A percentile compares a stretch with the other conserved stretches of the same genome.
These are phyloP conservation scores for Plasmodium coatneyi DNA, from an alignment of 169 alveolate genomes.

Conservation along the genomic window DNA sequence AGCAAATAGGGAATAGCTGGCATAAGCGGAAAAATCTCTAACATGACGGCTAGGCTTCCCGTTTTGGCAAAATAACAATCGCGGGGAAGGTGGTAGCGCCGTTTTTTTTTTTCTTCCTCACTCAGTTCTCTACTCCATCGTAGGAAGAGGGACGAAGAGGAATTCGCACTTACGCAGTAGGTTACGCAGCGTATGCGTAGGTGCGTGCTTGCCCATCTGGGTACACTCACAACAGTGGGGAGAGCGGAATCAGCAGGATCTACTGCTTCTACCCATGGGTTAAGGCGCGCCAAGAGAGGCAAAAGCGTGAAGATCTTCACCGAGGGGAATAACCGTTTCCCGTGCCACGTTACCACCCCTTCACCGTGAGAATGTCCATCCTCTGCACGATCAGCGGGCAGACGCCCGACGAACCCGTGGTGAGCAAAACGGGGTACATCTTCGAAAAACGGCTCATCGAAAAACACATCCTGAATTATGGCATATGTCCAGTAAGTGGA, in stretches of 20 bases:
- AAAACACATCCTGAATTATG: conserved; percentile 84
- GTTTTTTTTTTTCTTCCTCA: too few relatives aligned
- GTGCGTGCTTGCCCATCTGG: background rate
- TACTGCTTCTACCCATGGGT: too few relatives aligned
- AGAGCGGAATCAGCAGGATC: too few relatives aligned
- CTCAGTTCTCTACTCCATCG: background rate
- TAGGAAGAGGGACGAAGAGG: background rate
- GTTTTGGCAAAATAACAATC: background rate
- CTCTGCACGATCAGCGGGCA: conserved; percentile 90
- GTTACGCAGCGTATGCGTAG: background rate
- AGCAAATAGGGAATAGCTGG: background rate
- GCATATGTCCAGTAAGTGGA: conserved; percentile 88
- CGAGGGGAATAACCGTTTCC: background rate
- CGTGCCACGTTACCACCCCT: background rate
- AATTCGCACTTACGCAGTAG: too few relatives aligned
- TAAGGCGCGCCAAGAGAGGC: too few relatives aligned
- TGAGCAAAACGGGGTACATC: conserved; percentile 89
- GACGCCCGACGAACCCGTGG: conserved; percentile 89
- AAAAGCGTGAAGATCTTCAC: too few relatives aligned
- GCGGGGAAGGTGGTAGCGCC: background rate
- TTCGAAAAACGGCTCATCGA: conserved; percentile 88
- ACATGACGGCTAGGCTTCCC: background rate
- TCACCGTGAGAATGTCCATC: conserved; percentile 79
- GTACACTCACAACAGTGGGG: too few relatives aligned
- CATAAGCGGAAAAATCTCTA: background rate